Conservation (phyloP, 1,139 yeast species). For the Diutina rugosa region DNA sequence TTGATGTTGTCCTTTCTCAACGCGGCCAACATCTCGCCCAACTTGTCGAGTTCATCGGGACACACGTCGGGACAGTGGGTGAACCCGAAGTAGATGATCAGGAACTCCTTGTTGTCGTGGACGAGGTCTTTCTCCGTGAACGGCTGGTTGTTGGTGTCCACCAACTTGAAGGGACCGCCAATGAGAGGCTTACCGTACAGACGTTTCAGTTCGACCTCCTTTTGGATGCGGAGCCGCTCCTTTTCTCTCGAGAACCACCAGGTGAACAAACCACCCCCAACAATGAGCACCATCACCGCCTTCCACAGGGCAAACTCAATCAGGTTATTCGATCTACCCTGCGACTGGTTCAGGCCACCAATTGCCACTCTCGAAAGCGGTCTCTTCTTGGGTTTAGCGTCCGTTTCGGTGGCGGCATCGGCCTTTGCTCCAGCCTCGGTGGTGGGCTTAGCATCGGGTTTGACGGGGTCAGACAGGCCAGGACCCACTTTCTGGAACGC, state of each 20-base stretch:
- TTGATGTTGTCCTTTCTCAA: conserved; percentile 47
- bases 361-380: conserved; percentile 39
- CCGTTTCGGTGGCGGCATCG: not conserved
- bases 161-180: conserved; percentile 76
- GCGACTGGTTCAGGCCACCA: conserved; percentile 21
- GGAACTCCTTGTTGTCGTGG: conserved; percentile 48
- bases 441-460: not conserved
- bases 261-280: conserved; percentile 59
- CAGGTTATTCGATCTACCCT: conserved; percentile 21
- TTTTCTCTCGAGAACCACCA: conserved; percentile 62
- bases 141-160: conserved; percentile 54
- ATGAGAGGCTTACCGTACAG: conserved; percentile 87
- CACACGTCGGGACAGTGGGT: conserved; percentile 97
- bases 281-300: conserved; percentile 53
- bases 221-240: conserved; percentile 57
- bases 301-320: conserved; percentile 84
- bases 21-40: conserved; percentile 64
- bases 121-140: conserved; percentile 69
- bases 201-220: conserved; percentile 72
- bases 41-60: conserved; percentile 91
- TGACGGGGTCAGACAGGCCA: not conserved
- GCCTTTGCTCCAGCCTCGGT: not conserved
- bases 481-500: not conserved
- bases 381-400: conserved; percentile 12
- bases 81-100: conserved; percentile 84